Conservation (phyloP, 2,329 filamentous ascomycete genomes). For the Byssochlamys sp. region DNA sequence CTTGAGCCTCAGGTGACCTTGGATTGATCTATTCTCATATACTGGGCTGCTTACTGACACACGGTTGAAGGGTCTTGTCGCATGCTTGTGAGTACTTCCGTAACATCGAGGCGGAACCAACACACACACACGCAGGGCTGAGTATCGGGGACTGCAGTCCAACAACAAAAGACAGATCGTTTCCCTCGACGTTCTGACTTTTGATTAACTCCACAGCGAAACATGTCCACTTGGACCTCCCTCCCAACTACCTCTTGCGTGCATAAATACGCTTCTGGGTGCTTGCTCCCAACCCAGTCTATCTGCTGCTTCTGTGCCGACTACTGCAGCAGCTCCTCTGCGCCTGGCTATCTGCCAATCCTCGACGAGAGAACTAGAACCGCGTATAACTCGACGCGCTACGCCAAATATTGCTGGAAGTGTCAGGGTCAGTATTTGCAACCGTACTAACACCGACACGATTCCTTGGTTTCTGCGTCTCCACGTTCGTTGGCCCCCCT, state of each 20-base stretch:
- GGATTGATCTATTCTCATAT: neutral
- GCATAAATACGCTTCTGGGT: slow-evolving; percentile 13
- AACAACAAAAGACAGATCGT: neutral
- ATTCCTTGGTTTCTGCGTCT: slow-evolving; percentile 1
- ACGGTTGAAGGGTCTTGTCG: neutral
- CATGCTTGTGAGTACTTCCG: neutral
- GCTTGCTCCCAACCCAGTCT: slow-evolving; percentile 6
- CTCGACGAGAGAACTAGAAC: neutral
- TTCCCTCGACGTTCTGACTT: neutral
- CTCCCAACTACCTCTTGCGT: slow-evolving; percentile 7
- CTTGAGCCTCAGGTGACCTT: neutral
- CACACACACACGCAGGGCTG: neutral
- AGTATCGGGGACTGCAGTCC: neutral
- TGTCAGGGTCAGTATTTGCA: slow-evolving; percentile 8
- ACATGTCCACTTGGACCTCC: slow-evolving; percentile 10
- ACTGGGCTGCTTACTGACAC: neutral
- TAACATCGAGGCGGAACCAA: neutral
- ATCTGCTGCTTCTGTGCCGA: slow-evolving; percentile 8
- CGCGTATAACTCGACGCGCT: slow-evolving; percentile 1
- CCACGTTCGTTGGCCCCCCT: neutral
- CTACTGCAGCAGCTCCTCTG: slow-evolving; percentile 1
- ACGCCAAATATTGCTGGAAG: slow-evolving; percentile 8
- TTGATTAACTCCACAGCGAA: neutral
- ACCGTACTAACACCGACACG: neutral
- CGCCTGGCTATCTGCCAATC: neutral